Percentiles rank a stretch among this genome's conserved stretches.
Conservation (phyloP, 345 rosid genomes). For the Cardamine chenopodiifolia region DNA sequence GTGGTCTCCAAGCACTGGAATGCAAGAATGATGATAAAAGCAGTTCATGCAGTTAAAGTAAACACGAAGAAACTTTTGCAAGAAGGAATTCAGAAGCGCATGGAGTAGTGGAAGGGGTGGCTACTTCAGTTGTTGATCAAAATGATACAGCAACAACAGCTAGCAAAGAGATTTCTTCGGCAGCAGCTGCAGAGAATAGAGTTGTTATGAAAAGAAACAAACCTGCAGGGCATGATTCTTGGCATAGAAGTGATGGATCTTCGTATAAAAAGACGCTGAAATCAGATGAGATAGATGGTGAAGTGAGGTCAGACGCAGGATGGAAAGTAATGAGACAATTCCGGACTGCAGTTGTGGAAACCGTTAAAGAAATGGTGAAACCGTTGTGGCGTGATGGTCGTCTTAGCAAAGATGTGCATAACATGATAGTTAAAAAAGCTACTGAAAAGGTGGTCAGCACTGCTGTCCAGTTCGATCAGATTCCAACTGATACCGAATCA, state of each 20-base stretch:
- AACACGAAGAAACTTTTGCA: conserved; percentile 43
- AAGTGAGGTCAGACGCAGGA: conserved; percentile 52
- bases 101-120: conserved; percentile 50
- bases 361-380: conserved; percentile 68
- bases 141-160: conserved; percentile 42
- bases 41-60: conserved; percentile 49
- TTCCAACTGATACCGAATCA: conserved; percentile 56
- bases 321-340: conserved; percentile 60
- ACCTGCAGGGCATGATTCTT: conserved; percentile 44
- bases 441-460: conserved; percentile 70
- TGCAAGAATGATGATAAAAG: conserved; percentile 51
- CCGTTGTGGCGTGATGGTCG: conserved; percentile 87
- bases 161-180: conserved; percentile 56
- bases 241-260: conserved; percentile 48
- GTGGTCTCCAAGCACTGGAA: conserved; percentile 36
- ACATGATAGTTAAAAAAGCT: conserved; percentile 71
- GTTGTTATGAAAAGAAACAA: conserved; percentile 45
- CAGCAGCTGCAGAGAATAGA: conserved; percentile 42
- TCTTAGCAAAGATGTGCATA: conserved; percentile 81
- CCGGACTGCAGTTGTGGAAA: conserved; percentile 64
- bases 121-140: conserved; percentile 53
- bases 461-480: conserved; percentile 58
- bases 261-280: conserved; percentile 47
- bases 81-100: conserved; percentile 42
- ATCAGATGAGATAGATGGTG: conserved; percentile 50